A percentile compares a stretch with the other conserved stretches of the same genome.
These are phyloP conservation scores for Fusarium incarnatum DNA, from an alignment of 2,329 filamentous ascomycete genomes.

Conservation along the genomic window DNA sequence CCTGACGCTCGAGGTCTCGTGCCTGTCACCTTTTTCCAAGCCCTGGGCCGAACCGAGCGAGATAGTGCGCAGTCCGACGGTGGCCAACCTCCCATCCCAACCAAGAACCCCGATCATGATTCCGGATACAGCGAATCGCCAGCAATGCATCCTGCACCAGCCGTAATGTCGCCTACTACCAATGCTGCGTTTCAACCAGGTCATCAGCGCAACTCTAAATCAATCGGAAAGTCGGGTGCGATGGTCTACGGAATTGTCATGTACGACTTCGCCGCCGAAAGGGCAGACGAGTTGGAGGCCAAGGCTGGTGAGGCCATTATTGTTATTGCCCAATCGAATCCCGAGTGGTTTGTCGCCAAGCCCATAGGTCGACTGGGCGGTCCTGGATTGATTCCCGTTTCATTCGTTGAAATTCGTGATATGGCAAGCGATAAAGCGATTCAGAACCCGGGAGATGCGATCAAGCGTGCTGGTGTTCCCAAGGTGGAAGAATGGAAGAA, in stretches of 20 bases:
- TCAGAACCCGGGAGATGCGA: slow-evolving; percentile 83
- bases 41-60: slow-evolving; percentile 89
- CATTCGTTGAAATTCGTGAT: slow-evolving; percentile 95
- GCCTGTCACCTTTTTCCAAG: slow-evolving; percentile 93
- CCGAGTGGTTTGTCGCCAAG: slow-evolving; percentile 99
- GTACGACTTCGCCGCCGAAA: slow-evolving; percentile 95
- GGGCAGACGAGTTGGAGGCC: slow-evolving; percentile 95
- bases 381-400: slow-evolving; percentile 93
- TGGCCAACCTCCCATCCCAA: slow-evolving; percentile 58
- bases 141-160: slow-evolving; percentile 45
- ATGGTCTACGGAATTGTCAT: slow-evolving; percentile 98
- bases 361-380: slow-evolving; percentile 98
- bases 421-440: slow-evolving; percentile 90
- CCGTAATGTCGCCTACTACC: slow-evolving; percentile 26
- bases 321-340: slow-evolving; percentile 97
- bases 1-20: slow-evolving; percentile 90
- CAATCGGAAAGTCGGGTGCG: slow-evolving; percentile 70
- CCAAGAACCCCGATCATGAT: slow-evolving; percentile 81
- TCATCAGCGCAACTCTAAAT: slow-evolving; percentile 62
- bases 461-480: slow-evolving; percentile 88
- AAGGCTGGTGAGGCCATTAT: slow-evolving; percentile 97
- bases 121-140: slow-evolving; percentile 76
- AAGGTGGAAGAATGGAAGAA: slow-evolving; percentile 99
- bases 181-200: slow-evolving; percentile 45
- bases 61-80: slow-evolving; percentile 81